These are phyloP conservation scores for Nigrospora sphaerica DNA, from an alignment of 2,329 filamentous ascomycete genomes.

Conservation along the genomic window DNA sequence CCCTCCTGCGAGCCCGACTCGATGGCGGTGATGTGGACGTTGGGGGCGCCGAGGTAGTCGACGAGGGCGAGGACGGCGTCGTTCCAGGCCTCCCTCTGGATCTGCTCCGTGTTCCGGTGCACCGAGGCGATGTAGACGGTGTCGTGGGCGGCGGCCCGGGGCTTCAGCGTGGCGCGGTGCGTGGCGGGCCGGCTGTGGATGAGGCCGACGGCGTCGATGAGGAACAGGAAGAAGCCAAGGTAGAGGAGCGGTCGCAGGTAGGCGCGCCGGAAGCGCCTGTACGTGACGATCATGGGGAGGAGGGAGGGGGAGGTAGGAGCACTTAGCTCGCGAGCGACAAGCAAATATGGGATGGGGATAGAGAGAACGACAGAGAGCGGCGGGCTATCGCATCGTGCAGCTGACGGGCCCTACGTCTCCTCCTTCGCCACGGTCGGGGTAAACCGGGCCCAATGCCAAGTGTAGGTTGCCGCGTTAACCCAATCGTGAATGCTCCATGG, in stretches of 20 bases:
- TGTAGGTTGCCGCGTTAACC: too few species aligned
- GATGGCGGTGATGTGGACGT: conserved; percentile 58
- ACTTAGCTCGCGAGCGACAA: conserved; percentile 1
- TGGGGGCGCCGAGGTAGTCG: conserved; percentile 48
- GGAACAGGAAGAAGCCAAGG: conserved; percentile 22
- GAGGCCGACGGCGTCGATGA: conserved; percentile 24
- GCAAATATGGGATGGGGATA: background rate
- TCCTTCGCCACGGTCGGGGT: too few species aligned
- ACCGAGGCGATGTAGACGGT: conserved; percentile 59
- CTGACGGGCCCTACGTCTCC: too few species aligned
- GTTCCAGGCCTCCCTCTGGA: conserved; percentile 55
- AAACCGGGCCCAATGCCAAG: too few species aligned
- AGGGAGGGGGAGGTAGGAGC: background rate
- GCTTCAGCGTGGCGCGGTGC: conserved; percentile 14
- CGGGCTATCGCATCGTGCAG: too few species aligned
- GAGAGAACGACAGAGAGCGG: too few species aligned
- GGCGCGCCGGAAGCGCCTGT: conserved; percentile 25
- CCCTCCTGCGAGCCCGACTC: conserved; percentile 64
- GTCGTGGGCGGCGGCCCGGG: conserved; percentile 14
- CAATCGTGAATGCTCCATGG: too few species aligned
- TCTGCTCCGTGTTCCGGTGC: conserved; percentile 58
- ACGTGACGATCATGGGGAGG: conserved; percentile 24
- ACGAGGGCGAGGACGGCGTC: conserved; percentile 49
- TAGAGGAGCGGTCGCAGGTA: conserved; percentile 25
- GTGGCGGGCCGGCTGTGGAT: conserved; percentile 22